Conservation (phyloP, 805 yeast genomes). For the Nakazawaea ernobii region DNA sequence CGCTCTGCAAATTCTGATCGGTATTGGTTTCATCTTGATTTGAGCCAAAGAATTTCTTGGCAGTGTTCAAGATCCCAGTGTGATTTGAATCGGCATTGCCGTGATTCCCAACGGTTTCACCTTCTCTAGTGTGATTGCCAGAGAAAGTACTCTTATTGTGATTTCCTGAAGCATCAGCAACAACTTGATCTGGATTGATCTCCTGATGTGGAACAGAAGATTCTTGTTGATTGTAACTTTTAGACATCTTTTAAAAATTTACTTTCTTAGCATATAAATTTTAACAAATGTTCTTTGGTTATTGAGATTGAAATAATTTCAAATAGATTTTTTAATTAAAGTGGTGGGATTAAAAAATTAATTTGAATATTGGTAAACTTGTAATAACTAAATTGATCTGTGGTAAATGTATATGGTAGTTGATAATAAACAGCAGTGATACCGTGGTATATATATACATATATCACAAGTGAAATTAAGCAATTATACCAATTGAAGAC, state of each 20-base stretch:
- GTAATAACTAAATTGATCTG: background rate
- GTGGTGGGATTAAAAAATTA: background rate
- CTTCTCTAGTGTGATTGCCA: background rate
- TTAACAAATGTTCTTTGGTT: background rate
- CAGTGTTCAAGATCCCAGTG: background rate
- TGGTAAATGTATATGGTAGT: background rate
- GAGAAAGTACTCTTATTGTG: background rate
- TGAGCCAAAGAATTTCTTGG: slow-evolving; percentile 36
- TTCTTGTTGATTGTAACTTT: background rate
- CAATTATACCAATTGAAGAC: background rate
- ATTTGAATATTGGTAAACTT: background rate
- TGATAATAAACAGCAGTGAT: background rate
- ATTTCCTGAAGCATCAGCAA: background rate
- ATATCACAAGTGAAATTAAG: too few species aligned
- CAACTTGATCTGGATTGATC: background rate
- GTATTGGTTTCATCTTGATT: slow-evolving; percentile 64
- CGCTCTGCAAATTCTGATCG: slow-evolving; percentile 51
- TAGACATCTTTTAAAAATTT: background rate
- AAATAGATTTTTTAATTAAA: background rate
- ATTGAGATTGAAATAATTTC: background rate
- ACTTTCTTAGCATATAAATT: background rate
- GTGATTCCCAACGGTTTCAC: background rate
- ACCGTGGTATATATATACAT: too few species aligned
- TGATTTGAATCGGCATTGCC: background rate
- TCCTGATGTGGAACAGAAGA: background rate